Evolutionary conservation across 768 basidiomycete genomes (phyloP).

Genomic region (Tricholomella constricta): DNA sequence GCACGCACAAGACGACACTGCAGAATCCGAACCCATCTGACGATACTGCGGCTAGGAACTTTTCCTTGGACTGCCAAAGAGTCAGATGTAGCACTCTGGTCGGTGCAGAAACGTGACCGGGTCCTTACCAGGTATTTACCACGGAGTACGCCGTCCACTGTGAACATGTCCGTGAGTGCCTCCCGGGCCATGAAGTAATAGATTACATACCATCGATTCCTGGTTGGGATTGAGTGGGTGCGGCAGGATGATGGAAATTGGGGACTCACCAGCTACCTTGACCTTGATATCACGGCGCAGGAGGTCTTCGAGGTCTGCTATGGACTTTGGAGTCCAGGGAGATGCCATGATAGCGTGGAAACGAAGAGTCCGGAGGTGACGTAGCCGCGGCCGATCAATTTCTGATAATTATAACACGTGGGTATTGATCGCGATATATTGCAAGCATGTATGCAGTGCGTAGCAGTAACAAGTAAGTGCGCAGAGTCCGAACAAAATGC

Average conservation of each 20-base stretch:
- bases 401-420: too few species aligned
- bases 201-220: slow-evolving; percentile 64
- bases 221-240: slow-evolving; percentile 14
- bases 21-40: slow-evolving; percentile 92
- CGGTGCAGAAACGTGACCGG: background rate
- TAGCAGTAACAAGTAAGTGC: too few species aligned
- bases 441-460: too few species aligned
- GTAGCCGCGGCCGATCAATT: background rate
- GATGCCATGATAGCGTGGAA: slow-evolving; percentile 4
- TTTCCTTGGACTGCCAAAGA: slow-evolving; percentile 73
- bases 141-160: slow-evolving; percentile 91
- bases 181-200: background rate
- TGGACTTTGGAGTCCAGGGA: slow-evolving; percentile 28
- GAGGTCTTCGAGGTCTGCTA: slow-evolving; percentile 56
- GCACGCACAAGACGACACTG: slow-evolving; percentile 78
- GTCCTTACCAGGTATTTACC: slow-evolving; percentile 86
- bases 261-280: slow-evolving; percentile 83
- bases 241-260: background rate
- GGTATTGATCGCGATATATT: too few species aligned
- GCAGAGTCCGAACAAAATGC: too few species aligned
- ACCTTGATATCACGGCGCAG: slow-evolving; percentile 76
- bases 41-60: slow-evolving; percentile 81
- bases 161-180: background rate
- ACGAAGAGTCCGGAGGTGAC: too few species aligned
- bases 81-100: slow-evolving; percentile 4